Base-by-base conservation (phyloP, 495 filamentous ascomycete genomes). In the Aspergillus haitiensis region DNA sequence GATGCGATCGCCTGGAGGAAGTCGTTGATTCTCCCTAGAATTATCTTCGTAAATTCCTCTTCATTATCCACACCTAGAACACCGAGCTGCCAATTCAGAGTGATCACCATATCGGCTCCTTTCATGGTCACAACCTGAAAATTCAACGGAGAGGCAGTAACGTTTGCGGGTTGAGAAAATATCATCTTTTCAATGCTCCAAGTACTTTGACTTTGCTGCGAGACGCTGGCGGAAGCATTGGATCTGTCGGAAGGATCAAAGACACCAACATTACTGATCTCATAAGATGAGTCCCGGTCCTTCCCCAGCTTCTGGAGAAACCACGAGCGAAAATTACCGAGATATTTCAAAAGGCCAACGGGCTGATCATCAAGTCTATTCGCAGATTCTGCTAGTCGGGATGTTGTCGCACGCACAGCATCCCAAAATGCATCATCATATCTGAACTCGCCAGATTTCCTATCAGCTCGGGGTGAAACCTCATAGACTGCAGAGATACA, bases 41-140 rank as follows among this genome's bases (percentile, higher is more conserved):
- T 44, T 9, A 42, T 52, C 46, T 55, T 35, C 13, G 46, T 42
- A 36, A 66, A 63, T 2, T 7, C 40, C 36, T 56, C 42, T 39
- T 67, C 64, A 56, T 64, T 46, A 40, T 15, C 10, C 5, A 67
- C 55, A 32, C 55, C 64, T 46, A 63, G 35, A 47, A 52, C 53
- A 7, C 63, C 66, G 33, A 56, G 18, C 40, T 68, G 66, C 66
- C 63, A 68, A 48, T 55, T 68, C 21, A 68, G 18, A 7, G 63
- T 63, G 39, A 63, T 44, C n/a, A 58, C 60, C 66, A 68, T 66
- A 32, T 63, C 63, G 6, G 53, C 58, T 4, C 39, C 58, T 33
- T 64, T 64, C 21, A 45, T 55, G 12, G 56, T 65, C 2, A 63
- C 60, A 15, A 62, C 42, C 27, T 58, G 53, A 47, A 68, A 62